Conservation (phyloP, 2,329 filamentous ascomycete genomes). For the Arthrobotrys pseudoclavata region DNA sequence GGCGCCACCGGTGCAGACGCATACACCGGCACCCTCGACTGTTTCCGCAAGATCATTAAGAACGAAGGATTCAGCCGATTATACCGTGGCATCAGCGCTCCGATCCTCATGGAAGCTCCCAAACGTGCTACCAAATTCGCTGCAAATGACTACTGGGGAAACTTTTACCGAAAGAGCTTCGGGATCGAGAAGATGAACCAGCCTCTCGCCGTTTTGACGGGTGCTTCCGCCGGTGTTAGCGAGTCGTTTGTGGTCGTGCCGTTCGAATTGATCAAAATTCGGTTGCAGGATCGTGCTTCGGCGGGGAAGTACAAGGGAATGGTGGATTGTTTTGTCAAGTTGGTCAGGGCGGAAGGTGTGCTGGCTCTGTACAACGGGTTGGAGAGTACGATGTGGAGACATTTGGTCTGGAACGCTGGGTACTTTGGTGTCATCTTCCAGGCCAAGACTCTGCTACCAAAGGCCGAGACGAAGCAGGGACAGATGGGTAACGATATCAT, state of each 20-base stretch:
- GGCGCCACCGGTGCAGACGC: conserved; percentile 78
- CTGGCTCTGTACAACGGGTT: conserved; percentile 96
- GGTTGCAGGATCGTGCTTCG: conserved; percentile 93
- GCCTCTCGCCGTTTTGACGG: conserved; percentile 86
- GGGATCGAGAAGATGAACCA: conserved; percentile 90
- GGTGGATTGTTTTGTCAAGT: conserved; percentile 84
- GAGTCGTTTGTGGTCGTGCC: conserved; percentile 97
- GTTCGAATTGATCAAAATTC: conserved; percentile 98
- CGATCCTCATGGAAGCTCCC: conserved; percentile 97
- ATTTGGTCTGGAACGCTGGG: conserved; percentile 92
- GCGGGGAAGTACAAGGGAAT: conserved; percentile 88
- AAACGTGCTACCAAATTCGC: conserved; percentile 99
- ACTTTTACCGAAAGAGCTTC: conserved; percentile 90
- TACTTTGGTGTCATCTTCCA: conserved; percentile 99
- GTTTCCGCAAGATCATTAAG: conserved; percentile 95
- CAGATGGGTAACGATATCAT: conserved; percentile 90
- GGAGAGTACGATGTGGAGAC: conserved; percentile 96
- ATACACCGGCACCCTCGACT: conserved; percentile 98
- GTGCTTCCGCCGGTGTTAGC: conserved; percentile 92
- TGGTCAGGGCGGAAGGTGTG: conserved; percentile 83
- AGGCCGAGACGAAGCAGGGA: conserved; percentile 81
- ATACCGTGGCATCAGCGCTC: conserved; percentile 94
- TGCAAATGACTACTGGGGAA: conserved; percentile 98
- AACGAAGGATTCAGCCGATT: conserved; percentile 93
- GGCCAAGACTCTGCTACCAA: conserved; percentile 85